Percentiles rank a stretch among this genome's conserved stretches.
Conservation (phyloP, 305 asterid species). For the Solanum hybrid region DNA sequence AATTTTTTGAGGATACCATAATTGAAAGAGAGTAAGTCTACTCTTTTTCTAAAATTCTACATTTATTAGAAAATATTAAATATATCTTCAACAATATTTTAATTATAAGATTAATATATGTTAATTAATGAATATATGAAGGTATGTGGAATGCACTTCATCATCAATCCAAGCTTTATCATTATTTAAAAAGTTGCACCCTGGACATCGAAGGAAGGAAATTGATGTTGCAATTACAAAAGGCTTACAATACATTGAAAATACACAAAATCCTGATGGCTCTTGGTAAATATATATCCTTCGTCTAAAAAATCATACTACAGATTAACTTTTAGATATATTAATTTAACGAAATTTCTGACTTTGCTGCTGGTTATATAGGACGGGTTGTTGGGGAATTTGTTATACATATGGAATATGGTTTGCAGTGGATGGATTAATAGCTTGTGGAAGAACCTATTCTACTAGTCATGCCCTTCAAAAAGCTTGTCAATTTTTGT, state of each 20-base stretch:
- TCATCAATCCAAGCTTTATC: constrained; percentile 35
- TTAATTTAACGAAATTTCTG: background rate
- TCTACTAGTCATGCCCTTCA: constrained; percentile 17
- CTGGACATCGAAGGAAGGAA: constrained; percentile 25
- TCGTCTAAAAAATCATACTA: background rate
- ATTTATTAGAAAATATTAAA: background rate
- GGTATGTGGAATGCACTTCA: constrained; percentile 51
- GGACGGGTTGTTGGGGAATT: constrained; percentile 55
- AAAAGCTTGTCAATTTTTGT: constrained; percentile 31
- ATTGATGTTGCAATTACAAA: constrained; percentile 27
- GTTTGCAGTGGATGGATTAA: constrained; percentile 44
- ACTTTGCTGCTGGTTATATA: background rate
- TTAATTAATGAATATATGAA: background rate
- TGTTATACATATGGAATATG: constrained; percentile 47
- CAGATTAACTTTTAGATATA: background rate
- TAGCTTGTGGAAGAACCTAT: constrained; percentile 31
- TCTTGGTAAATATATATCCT: constrained; percentile 32
- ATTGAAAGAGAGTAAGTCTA: constrained; percentile 41
- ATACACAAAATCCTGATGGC: constrained; percentile 39
- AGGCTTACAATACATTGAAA: constrained; percentile 25
- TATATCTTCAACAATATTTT: background rate
- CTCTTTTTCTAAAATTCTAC: background rate
- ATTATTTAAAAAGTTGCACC: constrained; percentile 27
- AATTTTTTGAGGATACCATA: constrained; percentile 29
- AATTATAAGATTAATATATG: background rate